These are phyloP conservation scores for Lolium perenne DNA, from an alignment of 176 grass and related monocot genomes.

Conservation along the genomic window DNA sequence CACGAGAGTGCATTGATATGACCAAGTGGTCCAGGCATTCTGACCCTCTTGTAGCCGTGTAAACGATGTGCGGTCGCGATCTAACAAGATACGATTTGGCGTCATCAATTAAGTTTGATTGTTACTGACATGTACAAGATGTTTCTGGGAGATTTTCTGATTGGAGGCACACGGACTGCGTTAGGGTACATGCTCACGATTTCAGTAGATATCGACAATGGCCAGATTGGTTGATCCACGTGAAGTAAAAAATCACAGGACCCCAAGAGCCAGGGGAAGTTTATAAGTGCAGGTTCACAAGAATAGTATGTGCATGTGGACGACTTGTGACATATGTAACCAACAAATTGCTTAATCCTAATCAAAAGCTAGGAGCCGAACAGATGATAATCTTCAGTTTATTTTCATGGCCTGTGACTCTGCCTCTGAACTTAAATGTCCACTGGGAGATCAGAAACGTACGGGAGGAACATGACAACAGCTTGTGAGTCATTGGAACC, in stretches of 20 bases:
- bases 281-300: not conserved
- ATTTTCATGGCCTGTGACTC: constrained; percentile 4
- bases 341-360: not conserved
- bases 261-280: too few species aligned
- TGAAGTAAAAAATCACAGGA: not conserved
- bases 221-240: not conserved
- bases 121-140: not conserved
- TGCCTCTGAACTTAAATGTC: not conserved
- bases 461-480: constrained; percentile 11
- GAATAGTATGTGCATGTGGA: not conserved
- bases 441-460: not conserved
- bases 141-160: not conserved
- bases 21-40: constrained; percentile 9
- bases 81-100: constrained; percentile 30
- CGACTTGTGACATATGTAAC: not conserved
- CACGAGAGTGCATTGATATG: constrained; percentile 31
- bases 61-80: constrained; percentile 34
- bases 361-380: not conserved
- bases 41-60: constrained; percentile 12
- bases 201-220: not conserved
- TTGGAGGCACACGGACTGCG: not conserved
- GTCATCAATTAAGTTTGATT: not conserved
- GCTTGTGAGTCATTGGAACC: constrained; percentile 39
- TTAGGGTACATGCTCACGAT: not conserved
- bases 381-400: not conserved